Evolutionary conservation across 2,329 filamentous ascomycete species (phyloP), one percentile per base, ranked within the genome.

Genomic region (Juglanconis sp.): DNA sequence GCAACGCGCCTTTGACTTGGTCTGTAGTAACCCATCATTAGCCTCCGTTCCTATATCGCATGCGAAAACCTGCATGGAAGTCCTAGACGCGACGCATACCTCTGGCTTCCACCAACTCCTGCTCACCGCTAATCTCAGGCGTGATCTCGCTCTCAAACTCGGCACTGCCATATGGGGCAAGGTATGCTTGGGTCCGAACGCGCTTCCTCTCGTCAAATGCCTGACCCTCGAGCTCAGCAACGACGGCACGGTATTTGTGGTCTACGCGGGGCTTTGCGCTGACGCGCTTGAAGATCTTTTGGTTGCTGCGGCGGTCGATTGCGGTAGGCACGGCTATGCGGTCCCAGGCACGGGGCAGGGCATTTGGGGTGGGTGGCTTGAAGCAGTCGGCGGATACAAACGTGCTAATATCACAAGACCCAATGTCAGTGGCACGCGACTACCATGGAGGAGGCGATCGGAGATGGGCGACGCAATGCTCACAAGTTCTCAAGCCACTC

Each of bases 181-280:
- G 69, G 48, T 72, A 63, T 15, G 59, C 61, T 7, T 61, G 53
- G 11, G 63, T 66, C n/a, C 72, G 70, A 24, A 59, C 51, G 58
- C 68, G 72, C 64, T 79, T 79, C 36, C 76, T 69, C 30, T 69
- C 46, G 0, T 69, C 71, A 2, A 57, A 52, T 2, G 74, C 72
- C 30, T 72, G 70, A 31, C 65, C 69, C 15, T 71, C 67, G 5
- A 78, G 66, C 62, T 79, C 76, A 5, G 57, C 36, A 13, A 64
- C 53, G 2, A 62, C 66, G 38, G 60, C 49, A 3, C 50, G 30
- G 53, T 72, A 70, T 0, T 53, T 42, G 9, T 53, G 34, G 47
- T 65, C 50, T 3, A 53, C 53, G 3, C 42, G 11, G 3, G 57
- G 52, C 8, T 66, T 53, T 4, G 66, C 66, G 40, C 64, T 67